Evolutionary conservation across 352 stramenopile genomes (phyloP).

Genomic region (Nannochloropsis limnetica): DNA sequence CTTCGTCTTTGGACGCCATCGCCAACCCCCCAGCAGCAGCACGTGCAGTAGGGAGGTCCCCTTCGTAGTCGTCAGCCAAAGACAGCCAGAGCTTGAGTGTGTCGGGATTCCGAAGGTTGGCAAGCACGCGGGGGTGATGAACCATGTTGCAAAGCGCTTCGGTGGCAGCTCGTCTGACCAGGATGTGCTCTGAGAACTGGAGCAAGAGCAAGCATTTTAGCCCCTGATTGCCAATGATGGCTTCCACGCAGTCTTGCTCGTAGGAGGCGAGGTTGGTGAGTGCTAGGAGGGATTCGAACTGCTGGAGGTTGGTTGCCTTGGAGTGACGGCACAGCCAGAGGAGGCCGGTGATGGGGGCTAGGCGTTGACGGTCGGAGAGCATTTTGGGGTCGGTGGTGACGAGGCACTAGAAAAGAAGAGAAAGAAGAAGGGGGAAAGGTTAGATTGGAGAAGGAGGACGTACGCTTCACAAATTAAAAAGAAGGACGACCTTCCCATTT

Average conservation of each 20-base stretch:
- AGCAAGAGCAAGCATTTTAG: slow-evolving; percentile 45
- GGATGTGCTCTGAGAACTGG: slow-evolving; percentile 87
- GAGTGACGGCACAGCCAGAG: slow-evolving; percentile 81
- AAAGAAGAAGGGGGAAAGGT: not conserved
- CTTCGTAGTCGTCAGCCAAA: slow-evolving; percentile 47
- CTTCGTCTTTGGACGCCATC: slow-evolving; percentile 43
- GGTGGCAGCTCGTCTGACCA: slow-evolving; percentile 87
- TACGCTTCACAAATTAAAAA: too few relatives aligned
- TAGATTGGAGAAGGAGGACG: not conserved
- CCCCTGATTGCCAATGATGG: slow-evolving; percentile 61
- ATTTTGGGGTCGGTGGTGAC: slow-evolving; percentile 91
- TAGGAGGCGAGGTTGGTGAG: slow-evolving; percentile 91
- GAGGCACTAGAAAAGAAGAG: slow-evolving; percentile 59
- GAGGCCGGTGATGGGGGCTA: slow-evolving; percentile 65
- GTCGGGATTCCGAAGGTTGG: slow-evolving; percentile 62
- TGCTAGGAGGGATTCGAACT: slow-evolving; percentile 85
- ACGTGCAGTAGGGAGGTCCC: slow-evolving; percentile 47
- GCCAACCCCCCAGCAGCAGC: slow-evolving; percentile 44
- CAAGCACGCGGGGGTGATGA: slow-evolving; percentile 78
- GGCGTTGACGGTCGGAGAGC: slow-evolving; percentile 62
- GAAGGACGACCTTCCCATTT: slow-evolving; percentile 4
- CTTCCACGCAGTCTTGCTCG: slow-evolving; percentile 82
- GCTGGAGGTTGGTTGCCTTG: slow-evolving; percentile 62
- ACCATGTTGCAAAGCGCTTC: slow-evolving; percentile 92
- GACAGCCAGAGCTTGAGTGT: slow-evolving; percentile 52